Evolutionary conservation across 2,329 filamentous ascomycete genomes (phyloP), one percentile per base, ranked within the genome.

Genomic region (Aureobasidium sp.): DNA sequence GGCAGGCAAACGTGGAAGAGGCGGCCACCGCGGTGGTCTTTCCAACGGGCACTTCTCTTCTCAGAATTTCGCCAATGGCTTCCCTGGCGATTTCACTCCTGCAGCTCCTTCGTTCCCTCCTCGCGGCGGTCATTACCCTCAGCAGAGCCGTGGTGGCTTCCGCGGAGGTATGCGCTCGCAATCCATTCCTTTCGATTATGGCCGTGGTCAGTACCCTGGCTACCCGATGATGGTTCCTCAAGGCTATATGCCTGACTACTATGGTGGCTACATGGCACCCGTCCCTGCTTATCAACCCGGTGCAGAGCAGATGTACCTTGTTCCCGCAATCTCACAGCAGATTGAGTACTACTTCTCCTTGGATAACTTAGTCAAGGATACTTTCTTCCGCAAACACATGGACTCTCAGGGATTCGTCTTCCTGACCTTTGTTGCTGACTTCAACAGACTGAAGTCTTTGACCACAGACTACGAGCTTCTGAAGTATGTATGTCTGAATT

Each of bases 321-420:
- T 84, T 65, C 74, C 74, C 71, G 83, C 83, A 82, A 83, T 84
- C 70, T 81, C 79, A 65, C 82, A 79, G 68, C 86, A 87, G 70
- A 64, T 74, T 41, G 91, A 96, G 70, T 99, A 97, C 78, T 99
- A 99, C 76, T 96, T 99, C 77, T 97, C 93, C 0, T 84, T 96
- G 32, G 90, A 97, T 71, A 99, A 99, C 72, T 82, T 97, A 55
- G 89, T 90, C 81, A 97, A 96, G 76, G 94, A 99, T 71, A 82
- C 90, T 70, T 97, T 86, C 75, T 81, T 99, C 63, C 87, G 94
- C 63, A 87, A 85, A 70, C 87, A 92, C 69, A 97, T 99, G 94
- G 93, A 99, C 72, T 90, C 89, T 0, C 90, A 97, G 73, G 94
- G 94, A 20, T 97, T 92, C 71, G 92, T 97, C 15, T 86, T 85